These are phyloP conservation scores for Tuber brumale DNA, from an alignment of 495 filamentous ascomycete species.

Conservation along the genomic window DNA sequence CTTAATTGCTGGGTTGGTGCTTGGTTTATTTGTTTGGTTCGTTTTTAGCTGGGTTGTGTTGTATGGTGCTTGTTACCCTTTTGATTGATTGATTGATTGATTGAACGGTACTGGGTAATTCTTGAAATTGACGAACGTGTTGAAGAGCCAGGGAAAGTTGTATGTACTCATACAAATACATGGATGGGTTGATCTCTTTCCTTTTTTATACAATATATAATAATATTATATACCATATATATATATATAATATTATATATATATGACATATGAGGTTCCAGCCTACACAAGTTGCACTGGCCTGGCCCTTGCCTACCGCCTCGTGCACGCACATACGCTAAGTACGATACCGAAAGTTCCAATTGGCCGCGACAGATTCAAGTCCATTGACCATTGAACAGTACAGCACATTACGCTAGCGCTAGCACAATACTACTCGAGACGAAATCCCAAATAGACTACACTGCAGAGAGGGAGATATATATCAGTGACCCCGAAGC, in stretches of 20 bases:
- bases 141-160: conserved; percentile 13
- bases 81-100: conserved; percentile 17
- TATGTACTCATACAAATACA: conserved; percentile 2
- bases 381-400: neutral
- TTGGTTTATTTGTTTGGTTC: neutral
- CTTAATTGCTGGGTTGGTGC: conserved; percentile 20
- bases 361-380: neutral
- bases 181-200: neutral
- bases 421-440: neutral
- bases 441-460: neutral
- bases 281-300: neutral
- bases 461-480: neutral
- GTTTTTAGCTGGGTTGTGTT: conserved; percentile 3
- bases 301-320: neutral
- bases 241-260: no score
- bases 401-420: neutral
- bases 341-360: neutral
- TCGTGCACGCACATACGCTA: neutral
- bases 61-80: conserved; percentile 14
- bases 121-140: conserved; percentile 25
- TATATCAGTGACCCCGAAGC: neutral
- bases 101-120: conserved; percentile 4
- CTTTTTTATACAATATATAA: no score
- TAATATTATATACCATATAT: no score
- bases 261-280: neutral